phyloP scores from a whole-genome alignment of 139 green algal species.

The Ettlia oleoabundans region DNA sequence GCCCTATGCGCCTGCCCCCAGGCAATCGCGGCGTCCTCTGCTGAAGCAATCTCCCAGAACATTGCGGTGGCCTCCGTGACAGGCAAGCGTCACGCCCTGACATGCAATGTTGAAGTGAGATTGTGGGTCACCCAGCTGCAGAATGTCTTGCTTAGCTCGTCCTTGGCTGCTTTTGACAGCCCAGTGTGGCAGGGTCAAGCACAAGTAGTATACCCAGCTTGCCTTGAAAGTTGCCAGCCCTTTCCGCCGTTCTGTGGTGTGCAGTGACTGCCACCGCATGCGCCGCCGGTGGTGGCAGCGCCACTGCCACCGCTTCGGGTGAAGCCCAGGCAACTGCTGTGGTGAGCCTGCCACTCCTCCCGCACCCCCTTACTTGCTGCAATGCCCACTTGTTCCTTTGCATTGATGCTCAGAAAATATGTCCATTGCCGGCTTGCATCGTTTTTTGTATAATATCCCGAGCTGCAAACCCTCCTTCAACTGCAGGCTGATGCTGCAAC shows the following conservation, averaged over 20 bases:
- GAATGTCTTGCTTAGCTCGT: too few species aligned
- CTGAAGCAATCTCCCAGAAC: neutral
- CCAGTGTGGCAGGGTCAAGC: too few species aligned
- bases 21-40: neutral
- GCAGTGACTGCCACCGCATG: neutral
- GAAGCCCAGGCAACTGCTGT: conserved; percentile 4
- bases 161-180: too few species aligned
- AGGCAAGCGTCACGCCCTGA: neutral
- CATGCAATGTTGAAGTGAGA: too few species aligned
- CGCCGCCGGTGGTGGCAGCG: neutral
- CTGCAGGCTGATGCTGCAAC: conserved; percentile 9
- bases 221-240: too few species aligned
- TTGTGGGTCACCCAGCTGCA: neutral
- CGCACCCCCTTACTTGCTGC: neutral
- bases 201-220: too few species aligned
- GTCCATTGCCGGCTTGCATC: too few species aligned
- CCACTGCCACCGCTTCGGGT: neutral
- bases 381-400: neutral
- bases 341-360: too few species aligned
- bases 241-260: neutral
- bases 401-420: neutral
- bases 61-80: conserved; percentile 19
- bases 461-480: too few species aligned
- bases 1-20: conserved; percentile 10
- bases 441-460: too few species aligned